Conservation (phyloP, 176 grass and related monocot genomes). For the Bolboschoenus planiculmis region DNA sequence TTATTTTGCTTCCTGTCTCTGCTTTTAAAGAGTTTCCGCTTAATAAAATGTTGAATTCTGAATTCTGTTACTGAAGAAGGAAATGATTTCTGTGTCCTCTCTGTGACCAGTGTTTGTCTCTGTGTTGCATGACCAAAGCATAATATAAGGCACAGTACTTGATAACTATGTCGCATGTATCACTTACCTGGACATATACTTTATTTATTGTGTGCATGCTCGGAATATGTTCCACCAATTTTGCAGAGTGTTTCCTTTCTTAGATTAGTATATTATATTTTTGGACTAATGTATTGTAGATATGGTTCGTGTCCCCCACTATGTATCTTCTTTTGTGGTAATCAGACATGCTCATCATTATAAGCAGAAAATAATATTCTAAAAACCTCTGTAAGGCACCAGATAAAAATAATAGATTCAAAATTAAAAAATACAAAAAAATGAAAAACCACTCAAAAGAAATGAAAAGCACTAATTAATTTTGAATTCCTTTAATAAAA, state of each 20-base stretch:
- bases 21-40: not conserved
- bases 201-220: conserved; percentile 26
- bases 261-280: not conserved
- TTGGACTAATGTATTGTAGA: not conserved
- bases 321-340: not conserved
- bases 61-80: not conserved
- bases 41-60: no score
- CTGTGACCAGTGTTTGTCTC: conserved; percentile 20
- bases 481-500: not conserved
- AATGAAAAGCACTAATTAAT: not conserved
- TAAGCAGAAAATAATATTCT: not conserved
- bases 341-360: not conserved
- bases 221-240: conserved; percentile 14
- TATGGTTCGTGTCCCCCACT: not conserved
- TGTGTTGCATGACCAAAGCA: conserved; percentile 8
- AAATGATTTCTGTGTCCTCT: not conserved
- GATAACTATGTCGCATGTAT: conserved; percentile 5
- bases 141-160: not conserved
- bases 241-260: conserved; percentile 24
- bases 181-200: not conserved
- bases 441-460: not conserved
- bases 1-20: not conserved
- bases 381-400: not conserved
- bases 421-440: not conserved
- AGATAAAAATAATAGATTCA: not conserved